A percentile compares a stretch with the other conserved stretches of the same genome.
Conservation (phyloP, 176 grass and related monocot species). For the Hordeum vulgare region MorexV3_pseudomolecules_assembly NC_058522.1:522868345-522868844, state of each 20-base stretch:
- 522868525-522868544: neutral
- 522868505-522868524: neutral
- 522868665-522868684: slow-evolving; percentile 3
- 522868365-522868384: slow-evolving; percentile 21
- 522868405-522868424: too few species aligned
- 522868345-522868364: slow-evolving; percentile 12
- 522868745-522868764: neutral
- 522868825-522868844: neutral
- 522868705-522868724: slow-evolving; percentile 15
- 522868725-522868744: slow-evolving; percentile 7
- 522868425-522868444: too few species aligned
- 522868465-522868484: too few species aligned
- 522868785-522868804: neutral
- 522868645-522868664: slow-evolving; percentile 24
- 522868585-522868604: neutral
- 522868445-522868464: neutral
- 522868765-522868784: slow-evolving; percentile 1
- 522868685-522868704: neutral
- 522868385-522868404: neutral
- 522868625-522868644: neutral
- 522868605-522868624: neutral
- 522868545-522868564: too few species aligned
- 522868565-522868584: neutral
- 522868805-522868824: neutral
- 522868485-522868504: neutral